These are phyloP conservation scores for Elongisporangium anandrum DNA, from an alignment of 352 stramenopile genomes.

Conservation along the genomic window DNA sequence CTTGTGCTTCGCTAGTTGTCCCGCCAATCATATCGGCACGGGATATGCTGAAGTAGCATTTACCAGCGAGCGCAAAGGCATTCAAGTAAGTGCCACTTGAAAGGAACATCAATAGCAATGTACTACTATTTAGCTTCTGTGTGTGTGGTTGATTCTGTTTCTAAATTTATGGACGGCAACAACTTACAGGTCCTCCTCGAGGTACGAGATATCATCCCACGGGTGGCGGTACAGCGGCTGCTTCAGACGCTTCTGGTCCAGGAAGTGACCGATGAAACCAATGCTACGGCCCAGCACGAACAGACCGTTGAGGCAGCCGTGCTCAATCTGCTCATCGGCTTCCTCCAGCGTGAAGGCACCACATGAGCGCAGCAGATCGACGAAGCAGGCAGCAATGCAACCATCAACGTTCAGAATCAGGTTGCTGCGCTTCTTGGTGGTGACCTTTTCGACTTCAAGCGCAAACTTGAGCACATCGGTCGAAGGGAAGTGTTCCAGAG, in stretches of 20 bases:
- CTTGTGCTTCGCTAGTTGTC: too few species aligned
- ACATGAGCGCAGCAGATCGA: constrained; percentile 93
- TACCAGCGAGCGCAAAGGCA: too few species aligned
- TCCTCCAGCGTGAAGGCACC: constrained; percentile 88
- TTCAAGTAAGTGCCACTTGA: too few species aligned
- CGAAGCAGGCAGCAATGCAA: constrained; percentile 96
- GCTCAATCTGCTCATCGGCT: constrained; percentile 93
- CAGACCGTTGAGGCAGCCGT: constrained; percentile 95
- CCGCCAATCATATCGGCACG: too few species aligned
- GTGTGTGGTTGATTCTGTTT: background rate
- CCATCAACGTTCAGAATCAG: constrained; percentile 98
- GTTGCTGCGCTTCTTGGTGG: constrained; percentile 96
- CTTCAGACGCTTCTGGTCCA: constrained; percentile 98
- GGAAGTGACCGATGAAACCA: constrained; percentile 93
- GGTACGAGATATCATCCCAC: constrained; percentile 97
- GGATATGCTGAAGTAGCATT: too few species aligned
- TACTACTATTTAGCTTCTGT: constrained; percentile 16
- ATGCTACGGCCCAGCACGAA: constrained; percentile 86
- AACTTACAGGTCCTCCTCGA: constrained; percentile 75
- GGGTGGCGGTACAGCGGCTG: constrained; percentile 96
- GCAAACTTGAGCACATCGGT: constrained; percentile 95
- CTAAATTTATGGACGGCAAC: background rate
- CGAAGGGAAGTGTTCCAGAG: constrained; percentile 90
- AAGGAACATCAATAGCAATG: constrained; percentile 18
- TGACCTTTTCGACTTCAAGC: constrained; percentile 94